phyloP scores from a whole-genome alignment of 140 eudicot genomes.

The Flaveria floridana region DNA sequence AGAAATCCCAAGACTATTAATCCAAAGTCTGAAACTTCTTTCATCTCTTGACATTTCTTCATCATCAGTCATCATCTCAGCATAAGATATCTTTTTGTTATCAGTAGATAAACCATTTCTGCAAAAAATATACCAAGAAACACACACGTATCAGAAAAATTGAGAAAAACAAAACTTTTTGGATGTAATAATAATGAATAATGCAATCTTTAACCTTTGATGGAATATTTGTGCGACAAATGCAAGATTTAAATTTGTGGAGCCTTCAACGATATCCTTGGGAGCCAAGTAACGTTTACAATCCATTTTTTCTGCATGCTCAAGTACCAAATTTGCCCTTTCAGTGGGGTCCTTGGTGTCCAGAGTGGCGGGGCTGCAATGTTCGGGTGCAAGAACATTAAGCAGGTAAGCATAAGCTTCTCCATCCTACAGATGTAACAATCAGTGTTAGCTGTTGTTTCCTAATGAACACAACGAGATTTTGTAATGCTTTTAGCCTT shows the following conservation, averaged over 20 bases:
- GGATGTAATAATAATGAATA: not conserved
- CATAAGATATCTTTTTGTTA: conserved; percentile 74
- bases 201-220: conserved; percentile 54
- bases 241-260: conserved; percentile 83
- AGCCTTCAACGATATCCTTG: conserved; percentile 80
- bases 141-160: not conserved
- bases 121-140: conserved; percentile 10
- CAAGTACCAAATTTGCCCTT: conserved; percentile 90
- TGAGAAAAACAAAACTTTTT: not conserved
- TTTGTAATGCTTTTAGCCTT: not conserved
- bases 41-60: conserved; percentile 89
- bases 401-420: conserved; percentile 96
- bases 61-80: conserved; percentile 98
- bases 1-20: conserved; percentile 81
- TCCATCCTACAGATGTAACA: conserved; percentile 59
- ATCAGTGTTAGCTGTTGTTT: conserved; percentile 18
- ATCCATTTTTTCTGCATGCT: conserved; percentile 88
- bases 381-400: conserved; percentile 98
- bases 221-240: conserved; percentile 93
- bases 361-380: conserved; percentile 75
- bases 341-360: conserved; percentile 81
- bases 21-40: conserved; percentile 91
- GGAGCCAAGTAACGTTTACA: conserved; percentile 87
- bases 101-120: conserved; percentile 89
- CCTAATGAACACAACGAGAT: conserved; percentile 3